These are phyloP conservation scores for Ustilago loliicola DNA, from an alignment of 1,284 basidiomycete species.

Conservation along the genomic window DNA sequence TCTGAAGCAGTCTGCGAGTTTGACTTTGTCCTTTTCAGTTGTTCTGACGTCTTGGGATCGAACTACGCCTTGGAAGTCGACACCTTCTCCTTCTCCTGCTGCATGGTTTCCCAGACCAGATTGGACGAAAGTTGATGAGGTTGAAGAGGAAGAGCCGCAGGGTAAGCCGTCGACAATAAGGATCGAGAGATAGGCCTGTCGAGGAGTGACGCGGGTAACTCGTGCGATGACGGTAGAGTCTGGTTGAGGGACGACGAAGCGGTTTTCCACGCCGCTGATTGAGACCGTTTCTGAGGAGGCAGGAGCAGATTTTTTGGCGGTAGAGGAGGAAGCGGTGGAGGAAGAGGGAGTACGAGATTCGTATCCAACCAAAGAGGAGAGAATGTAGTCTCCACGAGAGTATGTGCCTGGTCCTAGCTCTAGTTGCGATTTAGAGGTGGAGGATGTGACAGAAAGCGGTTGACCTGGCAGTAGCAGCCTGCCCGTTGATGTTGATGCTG, in stretches of 20 bases:
- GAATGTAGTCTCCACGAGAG: constrained; percentile 50
- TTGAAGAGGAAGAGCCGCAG: constrained; percentile 49
- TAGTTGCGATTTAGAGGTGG: constrained; percentile 16
- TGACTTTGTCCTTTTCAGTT: constrained; percentile 92
- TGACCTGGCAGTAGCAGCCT: constrained; percentile 56
- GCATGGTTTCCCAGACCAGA: constrained; percentile 63
- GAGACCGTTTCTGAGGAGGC: constrained; percentile 13
- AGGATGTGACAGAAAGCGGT: constrained; percentile 34
- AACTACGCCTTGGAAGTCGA: constrained; percentile 88
- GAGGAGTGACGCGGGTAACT: constrained; percentile 86
- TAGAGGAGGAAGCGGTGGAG: neutral
- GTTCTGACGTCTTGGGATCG: constrained; percentile 83
- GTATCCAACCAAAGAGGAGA: constrained; percentile 62
- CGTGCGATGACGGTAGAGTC: constrained; percentile 76
- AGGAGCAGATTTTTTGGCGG: neutral
- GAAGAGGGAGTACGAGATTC: constrained; percentile 21
- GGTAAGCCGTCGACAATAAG: constrained; percentile 91
- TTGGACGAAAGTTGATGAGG: constrained; percentile 35
- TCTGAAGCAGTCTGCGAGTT: constrained; percentile 93
- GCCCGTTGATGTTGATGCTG: constrained; percentile 22
- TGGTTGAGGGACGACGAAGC: constrained; percentile 57
- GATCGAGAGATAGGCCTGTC: constrained; percentile 88
- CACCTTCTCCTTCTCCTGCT: constrained; percentile 65
- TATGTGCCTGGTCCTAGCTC: constrained; percentile 59
- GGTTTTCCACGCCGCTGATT: constrained; percentile 42